Percentiles rank a stretch among this genome's conserved stretches.
These are phyloP conservation scores for Gamarada debralockiae DNA, from an alignment of 495 filamentous ascomycete genomes.

Conservation along the genomic window DNA sequence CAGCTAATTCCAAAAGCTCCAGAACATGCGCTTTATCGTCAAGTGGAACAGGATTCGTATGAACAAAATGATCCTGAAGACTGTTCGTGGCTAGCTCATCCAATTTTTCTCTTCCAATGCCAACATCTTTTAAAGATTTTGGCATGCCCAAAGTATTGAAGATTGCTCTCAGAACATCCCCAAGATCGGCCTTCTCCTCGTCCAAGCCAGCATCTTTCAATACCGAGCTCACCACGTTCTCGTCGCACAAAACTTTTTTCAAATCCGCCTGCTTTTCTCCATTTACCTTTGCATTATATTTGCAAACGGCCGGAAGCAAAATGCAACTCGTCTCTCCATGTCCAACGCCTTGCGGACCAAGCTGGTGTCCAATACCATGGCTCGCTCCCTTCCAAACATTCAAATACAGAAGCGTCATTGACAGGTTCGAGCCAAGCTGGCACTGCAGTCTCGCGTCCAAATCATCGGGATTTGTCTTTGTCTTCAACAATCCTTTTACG, in stretches of 20 bases:
- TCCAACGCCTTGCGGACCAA: constrained; percentile 57
- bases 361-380: constrained; percentile 61
- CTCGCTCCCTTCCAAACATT: constrained; percentile 52
- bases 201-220: constrained; percentile 30
- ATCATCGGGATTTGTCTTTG: constrained; percentile 38
- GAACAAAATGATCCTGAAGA: constrained; percentile 47
- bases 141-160: constrained; percentile 53
- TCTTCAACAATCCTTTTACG: constrained; percentile 47
- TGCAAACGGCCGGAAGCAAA: constrained; percentile 56
- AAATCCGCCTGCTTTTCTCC: constrained; percentile 27
- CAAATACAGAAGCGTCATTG: no score
- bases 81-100: constrained; percentile 47
- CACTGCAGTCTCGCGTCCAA: constrained; percentile 43
- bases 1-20: constrained; percentile 54
- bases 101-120: constrained; percentile 49
- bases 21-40: constrained; percentile 46
- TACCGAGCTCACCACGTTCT: not conserved
- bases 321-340: constrained; percentile 64
- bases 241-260: no score
- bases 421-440: no score
- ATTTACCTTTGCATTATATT: constrained; percentile 46
- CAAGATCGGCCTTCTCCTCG: constrained; percentile 40
- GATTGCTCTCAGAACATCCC: constrained; percentile 51
- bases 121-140: constrained; percentile 49
- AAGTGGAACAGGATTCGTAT: constrained; percentile 47